Evolutionary conservation across 1,284 basidiomycete genomes (phyloP), one percentile per base, ranked within the genome.

Genomic region (Marasmius sp.): DNA sequence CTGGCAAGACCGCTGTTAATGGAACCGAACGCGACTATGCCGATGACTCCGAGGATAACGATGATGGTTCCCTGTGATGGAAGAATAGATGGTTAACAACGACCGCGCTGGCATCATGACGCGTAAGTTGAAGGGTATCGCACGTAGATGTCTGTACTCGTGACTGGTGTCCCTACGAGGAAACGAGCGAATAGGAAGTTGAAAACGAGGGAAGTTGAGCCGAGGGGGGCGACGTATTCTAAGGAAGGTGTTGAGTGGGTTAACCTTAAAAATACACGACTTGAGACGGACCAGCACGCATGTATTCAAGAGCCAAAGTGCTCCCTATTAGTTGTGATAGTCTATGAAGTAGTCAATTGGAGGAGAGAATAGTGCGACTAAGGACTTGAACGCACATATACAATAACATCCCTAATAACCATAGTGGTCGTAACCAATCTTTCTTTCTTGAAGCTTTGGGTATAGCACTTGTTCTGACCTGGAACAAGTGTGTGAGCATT

Each of bases 181-280:
- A 93, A 89, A 66, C 89, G 85, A 22, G 92, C 93, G 71, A 95
- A 94, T 41, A 95, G 78, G 70, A 94, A 93, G 74, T 95, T 95
- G 79, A 95, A 95, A 60, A 95, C 86, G 62, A 95, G 85, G 11
- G 92, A 92, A 9, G 91, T 89, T 3, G 91, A 92, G 20, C 92
- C 92, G 9, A 94, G 80, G 9, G 92, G 92, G 2, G 92, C 92
- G 54, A 93, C 92, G 68, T 92, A 93, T 86, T 93, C 91, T 91
- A 67, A 22, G 47, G 39, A 55, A 61, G 53, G 27, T 12, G 50
- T 60, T 27, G 27, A 52, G n/a, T 67, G 11, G 62, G 47, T 16
- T 9, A 37, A 47, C 45, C 3, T 12, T 22, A 11, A 39, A 60
- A 41, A 38, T 45, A 36, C 47, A 18, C 22, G 48, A 37, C 33